Evolutionary conservation across 2,329 filamentous ascomycete species (phyloP).

Genomic region (Apiospora pterosperma): DNA sequence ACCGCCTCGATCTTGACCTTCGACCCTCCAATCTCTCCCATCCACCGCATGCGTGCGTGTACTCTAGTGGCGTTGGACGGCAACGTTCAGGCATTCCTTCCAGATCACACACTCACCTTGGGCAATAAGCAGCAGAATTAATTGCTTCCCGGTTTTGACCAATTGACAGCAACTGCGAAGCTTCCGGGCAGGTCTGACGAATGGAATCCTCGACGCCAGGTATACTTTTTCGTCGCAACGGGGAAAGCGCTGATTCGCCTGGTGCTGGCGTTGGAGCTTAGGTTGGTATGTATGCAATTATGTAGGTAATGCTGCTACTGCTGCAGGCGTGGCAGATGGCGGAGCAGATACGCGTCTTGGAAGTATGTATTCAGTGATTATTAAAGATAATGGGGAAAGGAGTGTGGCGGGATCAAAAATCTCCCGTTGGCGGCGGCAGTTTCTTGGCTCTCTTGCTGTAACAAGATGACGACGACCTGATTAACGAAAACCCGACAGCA

Average conservation of each 20-base stretch:
- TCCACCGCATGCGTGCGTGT: neutral
- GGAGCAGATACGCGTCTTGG: neutral
- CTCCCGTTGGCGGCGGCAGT: conserved; percentile 3
- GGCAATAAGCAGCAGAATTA: too few species aligned
- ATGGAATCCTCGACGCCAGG: neutral
- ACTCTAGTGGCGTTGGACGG: neutral
- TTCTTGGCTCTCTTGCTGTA: neutral
- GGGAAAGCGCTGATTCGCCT: neutral
- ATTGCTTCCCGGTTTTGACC: neutral
- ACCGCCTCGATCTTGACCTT: neutral
- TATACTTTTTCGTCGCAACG: neutral
- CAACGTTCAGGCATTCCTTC: neutral
- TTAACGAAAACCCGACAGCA: neutral
- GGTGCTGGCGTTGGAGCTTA: neutral
- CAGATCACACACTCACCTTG: neutral
- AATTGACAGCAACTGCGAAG: neutral
- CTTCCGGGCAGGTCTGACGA: too few species aligned
- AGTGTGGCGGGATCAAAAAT: conserved; percentile 5
- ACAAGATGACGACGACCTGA: neutral
- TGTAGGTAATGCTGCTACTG: neutral
- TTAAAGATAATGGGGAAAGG: conserved; percentile 2
- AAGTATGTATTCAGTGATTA: neutral
- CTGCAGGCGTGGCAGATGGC: neutral
- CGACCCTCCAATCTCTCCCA: neutral
- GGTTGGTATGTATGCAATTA: neutral